phyloP scores from a whole-genome alignment of 2,329 filamentous ascomycete genomes.

The Fonsecaea erecta region DNA sequence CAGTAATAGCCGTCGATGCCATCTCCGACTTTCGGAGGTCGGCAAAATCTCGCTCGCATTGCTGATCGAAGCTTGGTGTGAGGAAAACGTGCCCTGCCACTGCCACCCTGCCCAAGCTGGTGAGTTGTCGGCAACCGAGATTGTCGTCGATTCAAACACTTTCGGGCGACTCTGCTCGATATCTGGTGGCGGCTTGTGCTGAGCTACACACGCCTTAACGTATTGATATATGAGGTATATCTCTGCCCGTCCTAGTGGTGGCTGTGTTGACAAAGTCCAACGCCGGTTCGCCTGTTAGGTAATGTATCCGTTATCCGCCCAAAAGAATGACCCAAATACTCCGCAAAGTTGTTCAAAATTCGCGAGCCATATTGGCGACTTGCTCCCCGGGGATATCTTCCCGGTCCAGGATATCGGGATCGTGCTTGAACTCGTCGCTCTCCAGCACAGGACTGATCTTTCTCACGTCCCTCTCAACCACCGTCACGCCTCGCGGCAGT shows the following conservation, averaged over 20 bases:
- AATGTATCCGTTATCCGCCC: neutral
- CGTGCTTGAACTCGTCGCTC: constrained; percentile 22
- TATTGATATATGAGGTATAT: neutral
- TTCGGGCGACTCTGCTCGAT: neutral
- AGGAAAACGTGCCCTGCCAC: neutral
- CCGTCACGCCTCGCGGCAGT: constrained; percentile 23
- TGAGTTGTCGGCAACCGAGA: neutral
- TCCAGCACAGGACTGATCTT: constrained; percentile 26
- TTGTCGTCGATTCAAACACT: neutral
- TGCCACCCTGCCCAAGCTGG: too few relatives aligned
- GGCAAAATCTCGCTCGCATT: constrained; percentile 12
- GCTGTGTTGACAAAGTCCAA: neutral
- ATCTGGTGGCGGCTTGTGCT: neutral
- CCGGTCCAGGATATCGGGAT: constrained; percentile 26
- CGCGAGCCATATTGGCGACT: constrained; percentile 28
- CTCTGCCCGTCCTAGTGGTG: neutral
- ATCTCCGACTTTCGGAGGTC: constrained; percentile 2
- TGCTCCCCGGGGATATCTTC: constrained; percentile 28
- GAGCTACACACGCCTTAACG: neutral
- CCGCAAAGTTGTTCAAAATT: neutral
- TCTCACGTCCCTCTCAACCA: constrained; percentile 34
- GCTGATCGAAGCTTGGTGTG: neutral
- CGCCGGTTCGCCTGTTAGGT: neutral
- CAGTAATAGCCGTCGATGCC: neutral
- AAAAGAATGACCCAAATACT: neutral